These are phyloP conservation scores for Talaromyces amestolkiae DNA, from an alignment of 2,329 filamentous ascomycete genomes.

Conservation along the genomic window DNA sequence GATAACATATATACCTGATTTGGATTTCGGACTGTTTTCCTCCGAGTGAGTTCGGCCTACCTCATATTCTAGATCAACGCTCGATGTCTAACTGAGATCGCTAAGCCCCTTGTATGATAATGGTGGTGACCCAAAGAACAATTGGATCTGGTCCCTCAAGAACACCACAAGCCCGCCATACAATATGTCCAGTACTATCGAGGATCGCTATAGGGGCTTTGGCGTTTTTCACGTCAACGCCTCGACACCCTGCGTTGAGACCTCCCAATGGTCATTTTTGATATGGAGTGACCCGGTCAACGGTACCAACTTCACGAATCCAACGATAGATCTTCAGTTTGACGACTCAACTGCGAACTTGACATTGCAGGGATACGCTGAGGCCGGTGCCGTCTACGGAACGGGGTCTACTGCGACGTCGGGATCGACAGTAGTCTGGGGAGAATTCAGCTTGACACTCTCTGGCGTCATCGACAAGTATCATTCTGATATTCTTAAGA, in stretches of 20 bases:
- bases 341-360: constrained; percentile 1
- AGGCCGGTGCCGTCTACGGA: not conserved
- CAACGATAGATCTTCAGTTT: constrained; percentile 6
- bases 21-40: constrained; percentile 6
- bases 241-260: not conserved
- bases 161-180: constrained; percentile 3
- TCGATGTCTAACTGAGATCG: not conserved
- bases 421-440: too few relatives aligned
- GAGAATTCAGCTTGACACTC: constrained; percentile 2
- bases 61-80: not conserved
- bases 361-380: constrained; percentile 7
- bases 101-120: not conserved
- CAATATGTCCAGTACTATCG: constrained; percentile 5
- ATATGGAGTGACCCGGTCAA: not conserved
- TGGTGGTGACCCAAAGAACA: not conserved
- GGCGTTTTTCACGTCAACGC: not conserved
- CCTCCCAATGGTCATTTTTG: not conserved
- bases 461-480: constrained; percentile 16
- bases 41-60: not conserved
- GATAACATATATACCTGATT: not conserved
- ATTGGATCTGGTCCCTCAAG: constrained; percentile 3
- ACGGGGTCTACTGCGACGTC: not conserved
- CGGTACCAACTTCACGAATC: not conserved
- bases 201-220: not conserved
- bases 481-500: constrained; percentile 22